These are phyloP conservation scores for Wickerhamiella nectarea DNA, from an alignment of 805 yeast species.

Conservation along the genomic window DNA sequence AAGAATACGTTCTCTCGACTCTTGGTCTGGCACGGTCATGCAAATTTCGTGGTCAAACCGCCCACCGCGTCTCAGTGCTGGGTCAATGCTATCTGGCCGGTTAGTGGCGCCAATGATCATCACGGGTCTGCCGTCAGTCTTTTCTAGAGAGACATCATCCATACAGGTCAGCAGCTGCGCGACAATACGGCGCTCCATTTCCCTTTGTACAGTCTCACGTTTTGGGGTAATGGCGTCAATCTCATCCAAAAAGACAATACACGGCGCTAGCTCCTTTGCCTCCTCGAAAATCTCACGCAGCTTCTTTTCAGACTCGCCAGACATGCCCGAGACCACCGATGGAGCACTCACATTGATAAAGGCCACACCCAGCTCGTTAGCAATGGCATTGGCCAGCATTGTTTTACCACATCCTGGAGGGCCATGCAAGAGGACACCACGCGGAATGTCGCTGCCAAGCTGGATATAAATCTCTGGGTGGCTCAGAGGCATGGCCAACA, in stretches of 20 bases:
- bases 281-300: slow-evolving; percentile 86
- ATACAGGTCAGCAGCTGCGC: slow-evolving; percentile 89
- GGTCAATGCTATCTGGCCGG: slow-evolving; percentile 87
- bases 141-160: slow-evolving; percentile 80
- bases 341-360: slow-evolving; percentile 89
- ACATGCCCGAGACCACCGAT: slow-evolving; percentile 94
- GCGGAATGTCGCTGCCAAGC: slow-evolving; percentile 89
- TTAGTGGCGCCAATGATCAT: slow-evolving; percentile 93
- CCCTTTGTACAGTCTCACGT: slow-evolving; percentile 94
- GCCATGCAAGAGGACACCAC: slow-evolving; percentile 88
- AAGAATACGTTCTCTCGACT: slow-evolving; percentile 61
- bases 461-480: slow-evolving; percentile 84
- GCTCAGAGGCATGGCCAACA: slow-evolving; percentile 78
- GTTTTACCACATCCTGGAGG: slow-evolving; percentile 99
- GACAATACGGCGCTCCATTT: slow-evolving; percentile 94
- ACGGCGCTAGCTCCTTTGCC: slow-evolving; percentile 81
- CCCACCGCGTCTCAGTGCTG: slow-evolving; percentile 93
- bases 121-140: slow-evolving; percentile 86
- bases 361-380: slow-evolving; percentile 89
- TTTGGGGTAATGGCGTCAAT: slow-evolving; percentile 97
- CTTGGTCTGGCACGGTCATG: slow-evolving; percentile 86
- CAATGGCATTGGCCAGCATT: slow-evolving; percentile 87
- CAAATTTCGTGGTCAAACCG: slow-evolving; percentile 92
- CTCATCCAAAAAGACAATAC: slow-evolving; percentile 86
- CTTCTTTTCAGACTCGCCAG: slow-evolving; percentile 96